These are phyloP conservation scores for Viola pubescens DNA, from an alignment of 441 rosid genomes.

Conservation along the genomic window DNA sequence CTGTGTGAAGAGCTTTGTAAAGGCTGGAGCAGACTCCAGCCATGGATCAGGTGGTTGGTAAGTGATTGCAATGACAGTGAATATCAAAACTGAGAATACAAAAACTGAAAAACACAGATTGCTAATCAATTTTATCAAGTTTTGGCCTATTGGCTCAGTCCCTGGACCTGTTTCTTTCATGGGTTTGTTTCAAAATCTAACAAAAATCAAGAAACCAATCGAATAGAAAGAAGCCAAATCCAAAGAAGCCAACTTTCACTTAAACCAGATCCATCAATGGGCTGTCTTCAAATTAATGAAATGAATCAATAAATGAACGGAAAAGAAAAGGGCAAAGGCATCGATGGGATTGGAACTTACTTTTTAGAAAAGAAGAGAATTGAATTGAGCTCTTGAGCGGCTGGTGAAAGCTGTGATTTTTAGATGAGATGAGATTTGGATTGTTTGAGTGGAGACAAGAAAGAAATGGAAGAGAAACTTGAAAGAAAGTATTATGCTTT, in stretches of 20 bases:
- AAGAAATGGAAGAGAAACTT: background rate
- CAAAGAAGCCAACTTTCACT: slow-evolving; percentile 6
- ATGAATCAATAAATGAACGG: background rate
- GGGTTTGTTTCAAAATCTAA: slow-evolving; percentile 11
- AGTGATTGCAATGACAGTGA: slow-evolving; percentile 82
- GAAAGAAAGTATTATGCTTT: background rate
- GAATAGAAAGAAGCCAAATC: background rate
- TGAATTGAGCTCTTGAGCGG: no score
- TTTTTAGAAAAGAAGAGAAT: no score
- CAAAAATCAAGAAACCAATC: slow-evolving; percentile 11
- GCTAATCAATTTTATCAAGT: slow-evolving; percentile 70
- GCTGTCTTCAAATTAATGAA: slow-evolving; percentile 1
- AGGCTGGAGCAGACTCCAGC: slow-evolving; percentile 92
- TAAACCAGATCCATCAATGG: slow-evolving; percentile 1
- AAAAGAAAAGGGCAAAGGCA: background rate
- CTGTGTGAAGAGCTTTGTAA: slow-evolving; percentile 62
- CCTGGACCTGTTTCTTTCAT: slow-evolving; percentile 67
- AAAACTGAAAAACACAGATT: slow-evolving; percentile 91
- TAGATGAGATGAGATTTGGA: no score
- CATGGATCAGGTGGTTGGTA: slow-evolving; percentile 98
- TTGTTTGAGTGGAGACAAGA: background rate
- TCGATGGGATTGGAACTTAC: slow-evolving; percentile 10
- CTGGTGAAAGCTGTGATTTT: no score
- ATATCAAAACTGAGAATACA: slow-evolving; percentile 71
- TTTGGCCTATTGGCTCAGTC: slow-evolving; percentile 75